Evolutionary conservation across 345 rosid species (phyloP).

Genomic region (Ceriops zippeliana): DNA sequence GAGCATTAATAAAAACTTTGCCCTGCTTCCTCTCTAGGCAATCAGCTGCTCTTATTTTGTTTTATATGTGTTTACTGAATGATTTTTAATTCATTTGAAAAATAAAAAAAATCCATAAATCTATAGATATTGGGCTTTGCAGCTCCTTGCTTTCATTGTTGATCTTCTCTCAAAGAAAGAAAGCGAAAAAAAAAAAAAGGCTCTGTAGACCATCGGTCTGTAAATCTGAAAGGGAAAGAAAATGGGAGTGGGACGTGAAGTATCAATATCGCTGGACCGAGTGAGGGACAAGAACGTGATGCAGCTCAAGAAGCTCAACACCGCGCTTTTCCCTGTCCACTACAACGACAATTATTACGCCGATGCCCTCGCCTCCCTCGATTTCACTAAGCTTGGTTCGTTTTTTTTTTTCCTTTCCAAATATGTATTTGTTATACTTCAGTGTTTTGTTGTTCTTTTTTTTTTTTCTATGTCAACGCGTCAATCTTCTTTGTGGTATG

Average conservation of each 20-base stretch:
- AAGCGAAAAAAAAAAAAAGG: too few species aligned
- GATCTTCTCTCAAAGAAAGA: too few species aligned
- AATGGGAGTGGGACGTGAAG: constrained; percentile 82
- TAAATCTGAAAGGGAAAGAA: background rate
- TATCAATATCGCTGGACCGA: constrained; percentile 73
- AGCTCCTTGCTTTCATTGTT: too few species aligned
- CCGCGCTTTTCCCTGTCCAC: constrained; percentile 86
- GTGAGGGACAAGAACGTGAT: constrained; percentile 96
- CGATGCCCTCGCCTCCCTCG: constrained; percentile 81
- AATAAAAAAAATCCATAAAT: too few species aligned
- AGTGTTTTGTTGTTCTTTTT: background rate
- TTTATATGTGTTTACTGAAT: too few species aligned
- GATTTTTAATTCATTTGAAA: too few species aligned
- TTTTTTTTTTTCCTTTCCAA: background rate
- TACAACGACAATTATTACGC: constrained; percentile 89
- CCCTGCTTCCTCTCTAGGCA: too few species aligned
- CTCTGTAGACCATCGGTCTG: background rate
- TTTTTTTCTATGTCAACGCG: background rate
- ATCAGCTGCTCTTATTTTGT: too few species aligned
- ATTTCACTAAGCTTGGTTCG: constrained; percentile 88
- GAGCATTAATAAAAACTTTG: too few species aligned
- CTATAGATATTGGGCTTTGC: too few species aligned
- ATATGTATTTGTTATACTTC: background rate
- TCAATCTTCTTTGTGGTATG: background rate
- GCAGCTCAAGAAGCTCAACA: constrained; percentile 96